Evolutionary conservation across 1,139 yeast species (phyloP).

Genomic region (Debaryomyces sp.): DNA sequence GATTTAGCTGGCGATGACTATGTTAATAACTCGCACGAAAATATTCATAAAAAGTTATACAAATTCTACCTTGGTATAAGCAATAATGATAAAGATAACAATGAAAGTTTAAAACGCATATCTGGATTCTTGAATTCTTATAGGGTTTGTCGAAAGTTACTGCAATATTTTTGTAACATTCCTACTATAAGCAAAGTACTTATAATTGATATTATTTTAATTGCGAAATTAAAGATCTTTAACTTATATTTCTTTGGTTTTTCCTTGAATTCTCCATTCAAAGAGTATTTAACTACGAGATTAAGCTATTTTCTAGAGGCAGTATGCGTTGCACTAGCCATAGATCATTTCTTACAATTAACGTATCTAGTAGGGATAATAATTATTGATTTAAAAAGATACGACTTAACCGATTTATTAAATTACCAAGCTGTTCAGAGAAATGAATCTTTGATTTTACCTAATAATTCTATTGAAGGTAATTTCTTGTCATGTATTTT

Average conservation of each 20-base stretch:
- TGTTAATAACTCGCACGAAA: conserved; percentile 15
- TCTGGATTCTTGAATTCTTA: neutral
- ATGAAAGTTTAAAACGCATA: neutral
- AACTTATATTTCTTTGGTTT: conserved; percentile 17
- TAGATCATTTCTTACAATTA: conserved; percentile 62
- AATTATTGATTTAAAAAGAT: conserved; percentile 64
- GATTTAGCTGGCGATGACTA: conserved; percentile 20
- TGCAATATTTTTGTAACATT: neutral
- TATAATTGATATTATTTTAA: conserved; percentile 13
- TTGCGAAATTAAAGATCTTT: conserved; percentile 1
- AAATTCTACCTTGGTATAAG: conserved; percentile 25
- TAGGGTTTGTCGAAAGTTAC: neutral
- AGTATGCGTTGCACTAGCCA: conserved; percentile 39
- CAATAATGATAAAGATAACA: conserved; percentile 11
- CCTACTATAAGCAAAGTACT: conserved; percentile 26
- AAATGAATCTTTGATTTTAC: neutral
- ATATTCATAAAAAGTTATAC: conserved; percentile 29
- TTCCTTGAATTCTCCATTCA: conserved; percentile 23
- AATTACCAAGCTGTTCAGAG: neutral
- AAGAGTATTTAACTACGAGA: conserved; percentile 20
- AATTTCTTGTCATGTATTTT: conserved; percentile 31
- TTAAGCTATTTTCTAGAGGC: conserved; percentile 21
- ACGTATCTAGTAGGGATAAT: conserved; percentile 67
- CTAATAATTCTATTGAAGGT: conserved; percentile 19
- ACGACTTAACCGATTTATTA: conserved; percentile 60